Base-by-base conservation (phyloP, 73 alveolate species). In the Paramecium pentaurelia region DNA sequence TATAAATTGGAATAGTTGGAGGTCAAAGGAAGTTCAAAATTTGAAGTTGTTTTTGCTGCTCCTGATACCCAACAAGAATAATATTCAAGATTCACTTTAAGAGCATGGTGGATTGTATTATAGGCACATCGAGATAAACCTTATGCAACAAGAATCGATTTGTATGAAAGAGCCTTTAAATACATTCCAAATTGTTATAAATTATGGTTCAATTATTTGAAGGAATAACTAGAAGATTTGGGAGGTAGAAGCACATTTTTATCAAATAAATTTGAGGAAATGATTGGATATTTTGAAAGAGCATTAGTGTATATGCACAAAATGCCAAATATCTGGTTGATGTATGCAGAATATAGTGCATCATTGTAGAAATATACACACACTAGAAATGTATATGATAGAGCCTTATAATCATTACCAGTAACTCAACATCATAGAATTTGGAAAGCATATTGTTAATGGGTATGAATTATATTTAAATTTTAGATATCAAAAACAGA, bases 281-380 rank as follows among this genome's bases (percentile, higher is more conserved):
- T 80, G 91, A 80, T 80, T 14, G 25, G 27, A 9, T 25, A 45
- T 49, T 98, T 97, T 93, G 97, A 97, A 77, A 96, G 96, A 64
- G 98, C 99, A 9, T 91, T 98, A 11, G 86, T 93, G 34, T 96
- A 95, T 87, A 71, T 98, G 60, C 99, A 92, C 73, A 97, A 97
- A 93, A 95, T 97, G 99, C 99, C 99, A 1, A 95, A 93, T 85
- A 97, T 98, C 14, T 98, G 99, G 99, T 95, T 97, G 49, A 96
- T 95, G 92, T 98, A 97, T 93, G 96, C 96, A 77, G 93, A 95
- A 28, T 98, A 97, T 88, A 92, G 96, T 86, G 88, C 93, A 68
- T 94, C 92, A 59, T 96, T 97, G 83, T 90, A 89, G 45, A 73
- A 86, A 58, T 85, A 97, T 18, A 97, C 99, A 30, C 94, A 92